Evolutionary conservation across 2,329 filamentous ascomycete genomes (phyloP).

Genomic region (Lachnellula arida): DNA sequence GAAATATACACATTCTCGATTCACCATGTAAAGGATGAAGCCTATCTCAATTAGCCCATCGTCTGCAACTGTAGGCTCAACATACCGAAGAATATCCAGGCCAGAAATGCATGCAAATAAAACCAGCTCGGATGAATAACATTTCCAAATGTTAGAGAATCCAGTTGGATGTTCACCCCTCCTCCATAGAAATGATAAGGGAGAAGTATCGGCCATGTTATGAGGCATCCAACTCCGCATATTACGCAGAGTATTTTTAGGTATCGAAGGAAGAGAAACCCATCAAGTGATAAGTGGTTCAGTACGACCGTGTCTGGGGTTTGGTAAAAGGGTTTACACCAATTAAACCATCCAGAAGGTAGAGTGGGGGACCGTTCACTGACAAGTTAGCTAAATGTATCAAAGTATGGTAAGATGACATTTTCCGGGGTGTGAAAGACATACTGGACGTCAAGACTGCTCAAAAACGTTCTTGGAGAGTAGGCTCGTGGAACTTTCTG

Average conservation of each 20-base stretch:
- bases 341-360: constrained; percentile 34
- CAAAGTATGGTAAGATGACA: neutral
- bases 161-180: constrained; percentile 47
- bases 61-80: no score
- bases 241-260: constrained; percentile 57
- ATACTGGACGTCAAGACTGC: constrained; percentile 46
- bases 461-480: constrained; percentile 48
- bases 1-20: constrained; percentile 61
- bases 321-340: constrained; percentile 31
- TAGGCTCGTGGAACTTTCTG: constrained; percentile 49
- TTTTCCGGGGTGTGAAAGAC: constrained; percentile 19
- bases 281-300: constrained; percentile 62
- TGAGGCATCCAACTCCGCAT: constrained; percentile 54
- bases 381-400: neutral
- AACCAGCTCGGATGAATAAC: constrained; percentile 45
- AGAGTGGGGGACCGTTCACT: constrained; percentile 31
- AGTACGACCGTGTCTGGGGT: constrained; percentile 41
- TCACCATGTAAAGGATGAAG: constrained; percentile 63
- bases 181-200: constrained; percentile 61
- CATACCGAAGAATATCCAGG: constrained; percentile 56
- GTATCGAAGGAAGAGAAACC: constrained; percentile 61
- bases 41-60: constrained; percentile 21
- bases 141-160: constrained; percentile 58
- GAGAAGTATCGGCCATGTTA: constrained; percentile 62
- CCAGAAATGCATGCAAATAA: constrained; percentile 57